phyloP scores from a whole-genome alignment of 768 basidiomycete species.

The Paxillus involutus region DNA sequence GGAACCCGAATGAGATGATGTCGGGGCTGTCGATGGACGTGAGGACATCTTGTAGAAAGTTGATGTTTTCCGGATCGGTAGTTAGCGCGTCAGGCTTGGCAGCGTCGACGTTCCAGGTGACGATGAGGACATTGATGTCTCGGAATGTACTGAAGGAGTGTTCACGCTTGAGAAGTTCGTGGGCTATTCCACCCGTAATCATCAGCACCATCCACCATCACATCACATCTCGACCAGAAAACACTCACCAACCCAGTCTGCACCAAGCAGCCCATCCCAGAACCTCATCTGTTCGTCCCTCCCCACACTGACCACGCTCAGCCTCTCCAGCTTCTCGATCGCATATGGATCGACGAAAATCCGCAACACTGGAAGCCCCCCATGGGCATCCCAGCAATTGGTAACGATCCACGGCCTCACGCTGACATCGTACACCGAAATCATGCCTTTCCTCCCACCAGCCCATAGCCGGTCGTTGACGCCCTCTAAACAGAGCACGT shows the following conservation, averaged over 20 bases:
- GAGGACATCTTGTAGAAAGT: constrained; percentile 79
- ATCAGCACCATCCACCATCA: not conserved
- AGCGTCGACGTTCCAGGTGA: constrained; percentile 94
- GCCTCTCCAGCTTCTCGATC: constrained; percentile 62
- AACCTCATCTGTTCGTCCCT: constrained; percentile 70
- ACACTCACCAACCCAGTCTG: constrained; percentile 83
- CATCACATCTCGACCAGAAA: too few relatives aligned
- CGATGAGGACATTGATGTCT: constrained; percentile 70
- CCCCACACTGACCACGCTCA: constrained; percentile 76
- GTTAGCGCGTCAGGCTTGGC: constrained; percentile 75
- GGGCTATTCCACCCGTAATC: constrained; percentile 45
- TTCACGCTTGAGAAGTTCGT: constrained; percentile 74
- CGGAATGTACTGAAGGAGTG: constrained; percentile 78
- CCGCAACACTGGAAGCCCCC: constrained; percentile 58
- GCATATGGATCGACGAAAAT: constrained; percentile 73
- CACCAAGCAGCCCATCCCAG: constrained; percentile 89
- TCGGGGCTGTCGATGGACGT: constrained; percentile 75
- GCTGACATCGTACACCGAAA: constrained; percentile 77
- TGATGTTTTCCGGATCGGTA: constrained; percentile 67
- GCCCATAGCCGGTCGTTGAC: constrained; percentile 86
- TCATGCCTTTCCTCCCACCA: constrained; percentile 78
- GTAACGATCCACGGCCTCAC: constrained; percentile 81
- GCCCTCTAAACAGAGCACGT: constrained; percentile 82
- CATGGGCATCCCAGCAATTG: constrained; percentile 86
- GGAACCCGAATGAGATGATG: constrained; percentile 91